A percentile compares a stretch with the other conserved stretches of the same genome.
Evolutionary conservation across 768 basidiomycete genomes (phyloP).

Genomic region (Naganishia randhawae): DNA sequence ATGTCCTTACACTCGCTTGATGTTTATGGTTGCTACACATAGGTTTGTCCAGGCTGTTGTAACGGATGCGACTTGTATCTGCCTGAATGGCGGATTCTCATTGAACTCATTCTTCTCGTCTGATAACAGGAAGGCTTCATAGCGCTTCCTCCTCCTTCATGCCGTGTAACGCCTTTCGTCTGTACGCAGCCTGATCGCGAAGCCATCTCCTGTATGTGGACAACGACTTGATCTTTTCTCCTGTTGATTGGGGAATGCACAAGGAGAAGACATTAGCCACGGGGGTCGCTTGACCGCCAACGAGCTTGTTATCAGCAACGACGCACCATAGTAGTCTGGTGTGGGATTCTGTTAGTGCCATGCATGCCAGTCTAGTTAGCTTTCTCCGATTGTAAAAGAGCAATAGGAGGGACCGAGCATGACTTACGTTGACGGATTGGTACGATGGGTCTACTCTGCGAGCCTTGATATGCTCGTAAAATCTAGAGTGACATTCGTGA

Average conservation of each 20-base stretch:
- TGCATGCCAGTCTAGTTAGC: background rate
- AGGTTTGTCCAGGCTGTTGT: background rate
- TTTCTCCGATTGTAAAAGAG: background rate
- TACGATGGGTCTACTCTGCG: conserved; percentile 50
- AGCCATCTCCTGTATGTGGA: conserved; percentile 50
- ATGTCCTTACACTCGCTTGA: background rate
- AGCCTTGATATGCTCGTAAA: conserved; percentile 44
- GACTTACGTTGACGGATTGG: conserved; percentile 46
- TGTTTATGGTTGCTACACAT: background rate
- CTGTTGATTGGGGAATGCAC: conserved; percentile 24
- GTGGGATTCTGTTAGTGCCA: conserved; percentile 37
- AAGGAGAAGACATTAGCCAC: background rate
- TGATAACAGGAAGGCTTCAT: too few species aligned
- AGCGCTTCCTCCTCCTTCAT: conserved; percentile 42
- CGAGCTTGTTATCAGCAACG: background rate
- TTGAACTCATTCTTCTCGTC: background rate
- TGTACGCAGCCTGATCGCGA: conserved; percentile 50
- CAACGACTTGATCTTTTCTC: conserved; percentile 49
- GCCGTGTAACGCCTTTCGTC: conserved; percentile 50
- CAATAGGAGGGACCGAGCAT: background rate
- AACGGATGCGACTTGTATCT: background rate
- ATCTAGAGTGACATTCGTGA: conserved; percentile 10
- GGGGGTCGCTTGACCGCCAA: background rate
- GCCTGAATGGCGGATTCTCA: background rate
- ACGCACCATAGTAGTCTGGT: conserved; percentile 48